Evolutionary conservation across 1,139 yeast species (phyloP), one percentile per base, ranked within the genome.

Genomic region (Geotrichum carabidarum): DNA sequence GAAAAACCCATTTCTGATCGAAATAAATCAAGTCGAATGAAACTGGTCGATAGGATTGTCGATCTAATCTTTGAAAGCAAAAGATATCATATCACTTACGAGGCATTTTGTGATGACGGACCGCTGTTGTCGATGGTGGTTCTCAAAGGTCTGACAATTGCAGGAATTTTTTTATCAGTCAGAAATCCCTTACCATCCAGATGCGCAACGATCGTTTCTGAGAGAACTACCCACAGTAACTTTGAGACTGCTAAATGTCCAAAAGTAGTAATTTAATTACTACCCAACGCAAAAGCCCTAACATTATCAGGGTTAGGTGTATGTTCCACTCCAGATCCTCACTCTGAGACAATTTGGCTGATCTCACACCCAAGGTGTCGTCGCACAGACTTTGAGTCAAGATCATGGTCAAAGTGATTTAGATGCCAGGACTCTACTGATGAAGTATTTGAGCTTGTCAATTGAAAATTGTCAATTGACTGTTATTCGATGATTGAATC

Each of bases 41-140:
- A 15, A 4, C 4, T 4, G 4, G 38, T 35, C n/a, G 38, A 35
- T 41, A 15, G 18, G 17, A 8, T n/a, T 14, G 38, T 22, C 27
- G 27, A 22, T 3, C 15, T 27, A n/a, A n/a, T 15, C 11, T 9
- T 27, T 38, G 41, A n/a, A 18, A 51, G 42, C 35, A 35, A 11
- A 48, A 17, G 9, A 37, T 37, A 37, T 37, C n/a, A 37, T 37
- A 41, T 37, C 51, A 52, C 55, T 43, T 52, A 52, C 55, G 55
- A 52, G 55, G 55, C 55, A 52, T 52, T 40, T 52, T 52, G 55
- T 42, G 44, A 45, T 51, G 51, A 48, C 46, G 55, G 51, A 47
- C 50, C 51, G 36, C 41, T 52, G 51, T 52, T 48, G 55, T 47
- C 55, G 51, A 52, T 52, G 55, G 55, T 44, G 49, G 41, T 40